Base-by-base conservation (phyloP, 2,329 filamentous ascomycete genomes). In the Sclerotinia borealis region DNA sequence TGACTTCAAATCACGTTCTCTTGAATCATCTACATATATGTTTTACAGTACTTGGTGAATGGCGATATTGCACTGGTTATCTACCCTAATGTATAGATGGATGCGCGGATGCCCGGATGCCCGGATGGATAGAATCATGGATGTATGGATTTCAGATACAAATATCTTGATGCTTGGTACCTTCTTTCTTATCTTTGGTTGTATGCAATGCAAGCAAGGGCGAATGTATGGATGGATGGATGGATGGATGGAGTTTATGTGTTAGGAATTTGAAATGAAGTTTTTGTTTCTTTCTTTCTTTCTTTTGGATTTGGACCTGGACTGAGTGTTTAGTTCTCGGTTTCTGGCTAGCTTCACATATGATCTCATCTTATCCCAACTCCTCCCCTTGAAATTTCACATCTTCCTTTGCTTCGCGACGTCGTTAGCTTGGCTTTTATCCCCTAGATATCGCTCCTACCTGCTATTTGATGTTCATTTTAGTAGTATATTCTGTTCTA, bases 51-150 rank as follows among this genome's bases (percentile, higher is more conserved):
- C 54, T 45, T 19, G 54, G 54, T 45, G 54, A 58, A 45, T 58
- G 54, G 54, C 54, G 54, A 45, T 45, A 45, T 36, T 58, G 39
- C 15, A 45, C 54, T 58, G 45, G 45, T 45, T 58, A 22, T 45
- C 27, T n/a, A n/a, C n/a, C n/a, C n/a, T 45, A 58, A 45, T 58
- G n/a, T 22, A 56, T 45, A 39, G 54, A 34, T 58, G 54, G 54
- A 58, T 58, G 39, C 6, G 45, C 39, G 39, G 37, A 31, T 56
- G 52, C 17, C 19, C 11, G 50, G 50, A 39, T 27, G 50, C 25
- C 31, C 9, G 27, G 29, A 45, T 58, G 54, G 54, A 34, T n/a
- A n/a, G n/a, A n/a, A n/a, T n/a, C n/a, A n/a, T n/a, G n/a, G n/a
- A n/a, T n/a, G n/a, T n/a, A 45, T 58, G 54, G 54, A 34, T n/a